phyloP scores from a whole-genome alignment of 192 early-diverging fungal genomes.

The Phlyctochytrium planicorne region DNA sequence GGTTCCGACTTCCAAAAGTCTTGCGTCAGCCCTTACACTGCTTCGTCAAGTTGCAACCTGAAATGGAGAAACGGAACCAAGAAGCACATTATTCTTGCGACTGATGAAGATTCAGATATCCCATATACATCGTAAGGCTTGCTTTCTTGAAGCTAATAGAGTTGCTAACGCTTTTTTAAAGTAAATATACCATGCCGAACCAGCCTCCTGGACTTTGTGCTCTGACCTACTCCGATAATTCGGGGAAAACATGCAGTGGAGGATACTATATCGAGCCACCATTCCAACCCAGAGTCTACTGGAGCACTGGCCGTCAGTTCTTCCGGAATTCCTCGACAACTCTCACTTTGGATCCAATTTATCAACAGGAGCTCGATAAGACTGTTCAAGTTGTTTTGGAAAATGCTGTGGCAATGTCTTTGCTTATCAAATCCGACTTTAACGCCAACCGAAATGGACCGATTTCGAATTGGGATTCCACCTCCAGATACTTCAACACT shows the following conservation, averaged over 20 bases:
- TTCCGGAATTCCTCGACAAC: constrained; percentile 17
- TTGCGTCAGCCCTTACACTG: constrained; percentile 7
- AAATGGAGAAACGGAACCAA: constrained; percentile 23
- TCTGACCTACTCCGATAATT: constrained; percentile 12
- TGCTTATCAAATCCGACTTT: constrained; percentile 34
- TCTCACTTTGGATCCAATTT: constrained; percentile 24
- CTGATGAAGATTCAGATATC: constrained; percentile 44
- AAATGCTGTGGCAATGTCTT: constrained; percentile 11
- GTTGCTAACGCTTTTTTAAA: neutral
- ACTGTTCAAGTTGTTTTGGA: constrained; percentile 24
- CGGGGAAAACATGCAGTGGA: constrained; percentile 4
- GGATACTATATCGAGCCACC: constrained; percentile 17
- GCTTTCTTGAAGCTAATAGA: neutral
- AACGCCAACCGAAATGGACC: constrained; percentile 37
- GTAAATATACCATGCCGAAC: constrained; percentile 20
- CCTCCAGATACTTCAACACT: constrained; percentile 6
- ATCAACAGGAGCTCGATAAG: constrained; percentile 27
- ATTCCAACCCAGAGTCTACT: constrained; percentile 9
- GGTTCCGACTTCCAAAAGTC: constrained; percentile 17
- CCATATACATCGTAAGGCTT: constrained; percentile 9
- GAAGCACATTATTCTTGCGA: constrained; percentile 36
- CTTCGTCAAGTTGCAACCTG: constrained; percentile 16
- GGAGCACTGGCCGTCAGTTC: constrained; percentile 21
- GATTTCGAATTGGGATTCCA: constrained; percentile 24
- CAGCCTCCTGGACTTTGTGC: constrained; percentile 25